These are phyloP conservation scores for Harringtonia lauricola DNA, from an alignment of 2,329 filamentous ascomycete genomes.

Conservation along the genomic window DNA sequence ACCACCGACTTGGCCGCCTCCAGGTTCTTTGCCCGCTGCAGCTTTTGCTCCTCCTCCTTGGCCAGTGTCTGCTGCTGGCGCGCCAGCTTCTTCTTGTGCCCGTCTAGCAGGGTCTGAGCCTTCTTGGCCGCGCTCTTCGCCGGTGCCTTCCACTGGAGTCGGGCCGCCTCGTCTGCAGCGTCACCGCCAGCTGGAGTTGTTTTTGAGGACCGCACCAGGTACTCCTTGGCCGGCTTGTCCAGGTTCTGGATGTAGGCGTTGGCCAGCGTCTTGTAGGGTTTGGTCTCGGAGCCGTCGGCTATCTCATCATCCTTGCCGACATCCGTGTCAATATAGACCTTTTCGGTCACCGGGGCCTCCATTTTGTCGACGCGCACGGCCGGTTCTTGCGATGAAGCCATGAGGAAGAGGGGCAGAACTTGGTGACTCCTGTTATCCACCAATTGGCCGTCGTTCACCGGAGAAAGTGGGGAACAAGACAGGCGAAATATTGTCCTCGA, in stretches of 20 bases:
- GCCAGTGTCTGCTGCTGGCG: constrained; percentile 66
- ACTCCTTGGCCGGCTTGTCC: constrained; percentile 42
- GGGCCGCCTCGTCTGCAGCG: constrained; percentile 51
- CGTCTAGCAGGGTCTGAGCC: constrained; percentile 61
- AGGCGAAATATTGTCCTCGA: no score
- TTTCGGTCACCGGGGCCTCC: constrained; percentile 22
- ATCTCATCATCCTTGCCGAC: constrained; percentile 59
- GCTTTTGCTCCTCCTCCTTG: constrained; percentile 60
- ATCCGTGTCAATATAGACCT: constrained; percentile 72
- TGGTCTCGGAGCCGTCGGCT: constrained; percentile 56
- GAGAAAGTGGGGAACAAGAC: not conserved
- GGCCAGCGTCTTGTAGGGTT: constrained; percentile 72
- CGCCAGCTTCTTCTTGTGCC: constrained; percentile 72
- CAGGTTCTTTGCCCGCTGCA: constrained; percentile 55
- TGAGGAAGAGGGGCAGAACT: not conserved
- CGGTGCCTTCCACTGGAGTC: constrained; percentile 67
- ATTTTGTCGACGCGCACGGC: constrained; percentile 33
- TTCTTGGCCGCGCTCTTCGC: constrained; percentile 83
- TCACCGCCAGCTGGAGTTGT: constrained; percentile 47
- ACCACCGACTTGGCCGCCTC: constrained; percentile 76
- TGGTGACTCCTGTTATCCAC: not conserved
- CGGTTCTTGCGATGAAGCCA: constrained; percentile 28
- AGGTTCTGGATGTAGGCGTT: constrained; percentile 66
- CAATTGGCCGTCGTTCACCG: not conserved
- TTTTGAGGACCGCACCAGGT: constrained; percentile 57